A percentile compares a stretch with the other conserved stretches of the same genome.
phyloP scores from a whole-genome alignment of 306 rosid species.

The Senna siamea region DNA sequence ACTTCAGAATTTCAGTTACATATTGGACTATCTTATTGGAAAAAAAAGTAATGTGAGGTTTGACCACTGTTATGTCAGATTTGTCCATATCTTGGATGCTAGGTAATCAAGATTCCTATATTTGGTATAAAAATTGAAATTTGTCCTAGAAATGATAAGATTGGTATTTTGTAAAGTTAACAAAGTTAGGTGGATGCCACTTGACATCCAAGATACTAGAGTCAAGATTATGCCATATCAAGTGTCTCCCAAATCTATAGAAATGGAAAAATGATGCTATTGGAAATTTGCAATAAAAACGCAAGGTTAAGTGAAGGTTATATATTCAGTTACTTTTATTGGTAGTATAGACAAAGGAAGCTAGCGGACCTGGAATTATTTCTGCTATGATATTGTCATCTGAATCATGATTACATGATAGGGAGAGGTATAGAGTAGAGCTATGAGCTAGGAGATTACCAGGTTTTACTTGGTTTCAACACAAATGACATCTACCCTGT shows the following conservation, averaged over 20 bases:
- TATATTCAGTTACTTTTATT: constrained; percentile 19
- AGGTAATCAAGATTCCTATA: too few species aligned
- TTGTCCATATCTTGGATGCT: too few species aligned
- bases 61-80: too few species aligned
- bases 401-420: constrained; percentile 10
- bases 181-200: too few species aligned
- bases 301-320: constrained; percentile 5
- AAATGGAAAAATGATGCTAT: constrained; percentile 4
- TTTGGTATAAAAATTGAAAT: too few species aligned
- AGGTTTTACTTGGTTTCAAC: constrained; percentile 21
- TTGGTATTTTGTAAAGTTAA: too few species aligned
- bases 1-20: constrained; percentile 21
- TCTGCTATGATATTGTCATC: constrained; percentile 21
- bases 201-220: too few species aligned
- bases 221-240: too few species aligned
- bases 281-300: neutral
- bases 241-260: neutral
- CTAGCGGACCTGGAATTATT: neutral
- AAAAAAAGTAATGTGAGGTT: too few species aligned
- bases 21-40: constrained; percentile 1
- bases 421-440: constrained; percentile 27
- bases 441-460: neutral
- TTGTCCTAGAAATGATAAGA: too few species aligned
- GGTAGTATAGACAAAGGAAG: constrained; percentile 26
- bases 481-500: constrained; percentile 12